phyloP scores from a whole-genome alignment of 345 rosid species.

The Reutealis trisperma region DNA sequence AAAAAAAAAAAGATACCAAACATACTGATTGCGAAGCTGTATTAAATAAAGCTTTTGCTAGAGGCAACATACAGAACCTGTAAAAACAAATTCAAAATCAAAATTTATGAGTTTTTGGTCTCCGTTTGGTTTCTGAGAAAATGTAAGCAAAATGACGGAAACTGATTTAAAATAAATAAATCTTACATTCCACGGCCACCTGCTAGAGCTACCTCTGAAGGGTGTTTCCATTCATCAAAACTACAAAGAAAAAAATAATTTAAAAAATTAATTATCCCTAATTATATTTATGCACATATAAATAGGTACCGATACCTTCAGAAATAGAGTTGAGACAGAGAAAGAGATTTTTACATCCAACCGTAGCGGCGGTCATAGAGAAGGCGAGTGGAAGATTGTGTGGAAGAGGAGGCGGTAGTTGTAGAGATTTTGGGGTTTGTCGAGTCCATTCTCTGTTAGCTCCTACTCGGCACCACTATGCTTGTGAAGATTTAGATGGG shows the following conservation, averaged over 20 bases:
- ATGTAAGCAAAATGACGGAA: neutral
- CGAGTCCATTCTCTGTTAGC: neutral
- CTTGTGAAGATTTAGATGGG: too few species aligned
- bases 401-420: neutral
- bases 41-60: constrained; percentile 42
- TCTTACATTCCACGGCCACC: constrained; percentile 79
- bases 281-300: too few species aligned
- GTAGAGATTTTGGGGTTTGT: neutral
- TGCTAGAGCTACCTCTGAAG: constrained; percentile 67
- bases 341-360: constrained; percentile 53
- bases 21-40: constrained; percentile 55
- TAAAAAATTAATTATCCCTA: neutral
- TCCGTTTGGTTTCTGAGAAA: neutral
- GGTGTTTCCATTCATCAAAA: constrained; percentile 70
- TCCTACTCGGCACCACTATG: neutral
- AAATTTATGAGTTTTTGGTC: neutral
- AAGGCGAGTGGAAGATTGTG: constrained; percentile 43
- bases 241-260: constrained; percentile 23
- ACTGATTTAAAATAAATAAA: neutral
- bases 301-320: neutral
- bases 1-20: neutral
- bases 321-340: neutral
- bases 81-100: neutral
- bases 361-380: constrained; percentile 76
- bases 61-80: constrained; percentile 74